These are phyloP conservation scores for Diospyros lotus DNA, from an alignment of 148 eudicot genomes.

Conservation along the genomic window DNA sequence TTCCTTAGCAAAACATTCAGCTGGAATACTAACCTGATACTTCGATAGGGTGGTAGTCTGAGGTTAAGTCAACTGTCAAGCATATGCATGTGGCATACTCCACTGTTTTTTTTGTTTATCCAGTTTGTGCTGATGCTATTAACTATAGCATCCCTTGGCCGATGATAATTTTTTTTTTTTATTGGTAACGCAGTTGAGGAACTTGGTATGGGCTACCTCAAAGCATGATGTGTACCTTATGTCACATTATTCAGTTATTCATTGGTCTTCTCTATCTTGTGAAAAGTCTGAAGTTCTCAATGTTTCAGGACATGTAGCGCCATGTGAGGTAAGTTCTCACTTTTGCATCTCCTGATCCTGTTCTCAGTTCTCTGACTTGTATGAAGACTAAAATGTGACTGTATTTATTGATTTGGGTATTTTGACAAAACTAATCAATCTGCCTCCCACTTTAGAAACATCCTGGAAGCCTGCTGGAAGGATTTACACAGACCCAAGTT, in stretches of 20 bases:
- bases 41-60: too few relatives aligned
- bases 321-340: conserved; percentile 50
- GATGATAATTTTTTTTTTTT: not conserved
- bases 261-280: conserved; percentile 48
- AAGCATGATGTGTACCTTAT: conserved; percentile 86
- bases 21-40: too few relatives aligned
- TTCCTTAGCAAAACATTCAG: too few relatives aligned
- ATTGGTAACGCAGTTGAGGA: conserved; percentile 62
- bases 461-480: conserved; percentile 86
- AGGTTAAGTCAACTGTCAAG: too few relatives aligned
- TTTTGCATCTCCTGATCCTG: not conserved
- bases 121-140: not conserved
- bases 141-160: conserved; percentile 2
- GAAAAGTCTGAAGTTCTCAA: conserved; percentile 72
- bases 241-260: conserved; percentile 55
- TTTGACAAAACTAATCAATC: conserved; percentile 6
- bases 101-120: not conserved
- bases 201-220: conserved; percentile 89
- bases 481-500: conserved; percentile 77
- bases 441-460: conserved; percentile 47
- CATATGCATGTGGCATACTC: not conserved
- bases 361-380: not conserved
- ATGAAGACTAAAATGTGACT: not conserved
- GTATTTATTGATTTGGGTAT: not conserved
- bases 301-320: conserved; percentile 80